Base-by-base conservation (phyloP, 768 basidiomycete genomes). In the Candolleomyces eurysporus region DNA sequence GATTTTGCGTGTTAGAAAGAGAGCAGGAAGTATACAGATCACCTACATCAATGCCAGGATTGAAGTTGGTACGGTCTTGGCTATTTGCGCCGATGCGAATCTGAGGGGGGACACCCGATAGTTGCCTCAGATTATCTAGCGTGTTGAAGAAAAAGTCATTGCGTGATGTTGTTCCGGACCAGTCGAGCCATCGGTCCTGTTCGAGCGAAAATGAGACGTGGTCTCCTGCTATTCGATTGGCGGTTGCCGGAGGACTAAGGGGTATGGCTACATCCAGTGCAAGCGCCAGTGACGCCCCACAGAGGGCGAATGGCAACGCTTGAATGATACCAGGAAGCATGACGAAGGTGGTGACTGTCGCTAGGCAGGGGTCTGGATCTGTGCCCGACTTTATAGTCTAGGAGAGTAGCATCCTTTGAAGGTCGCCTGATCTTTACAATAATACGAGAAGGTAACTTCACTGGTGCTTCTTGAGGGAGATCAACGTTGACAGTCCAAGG, bases 111-210 rank as follows among this genome's bases (percentile, higher is more conserved):
- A 71, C 66, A 1, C 86, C 83, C 5, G 85, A 81, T 31, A 87
- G 74, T 40, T 71, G 65, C 26, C 76, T 82, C 59, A 88, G 68
- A 69, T 88, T 88, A 57, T 82, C 74, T 54, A 90, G 76, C 4
- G 82, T 79, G 60, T 85, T 88, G 74, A 77, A 79, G 63, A 86
- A 82, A 71, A 89, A 90, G 17, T 79, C 60, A 66, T 90, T 89
- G 39, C 74, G 76, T 3, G 78, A 71, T 6, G 76, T 77, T 14
- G 72, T 73, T 1, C 89, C 88, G 11, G 73, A 73, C 88, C 89
- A 91, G 62, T 89, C 88, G 10, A 78, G 75, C 87, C 87, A 90
- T 36, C 84, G 76, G 64, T 90, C 88, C 70, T 87, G 83, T 66
- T 89, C 89, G 57, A 90, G 82, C 32, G 88, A 90, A 64, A 89